These are phyloP conservation scores for Pseudocercospora fuligena DNA, from an alignment of 2,329 filamentous ascomycete species.

Conservation along the genomic window DNA sequence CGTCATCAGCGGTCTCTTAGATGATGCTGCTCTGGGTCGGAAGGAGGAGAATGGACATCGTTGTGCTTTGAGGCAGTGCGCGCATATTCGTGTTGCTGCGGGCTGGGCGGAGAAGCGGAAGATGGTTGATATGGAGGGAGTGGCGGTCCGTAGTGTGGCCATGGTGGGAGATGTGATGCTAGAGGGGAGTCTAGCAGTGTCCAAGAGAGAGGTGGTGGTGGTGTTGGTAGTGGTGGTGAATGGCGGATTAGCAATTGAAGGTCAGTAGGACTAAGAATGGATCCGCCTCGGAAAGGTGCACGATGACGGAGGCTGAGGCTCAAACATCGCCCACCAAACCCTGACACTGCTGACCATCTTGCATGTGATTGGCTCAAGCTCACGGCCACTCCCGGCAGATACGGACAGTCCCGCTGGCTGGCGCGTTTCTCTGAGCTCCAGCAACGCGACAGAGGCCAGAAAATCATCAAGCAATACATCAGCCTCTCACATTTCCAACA, in stretches of 20 bases:
- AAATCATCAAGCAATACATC: background rate
- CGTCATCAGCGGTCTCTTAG: slow-evolving; percentile 67
- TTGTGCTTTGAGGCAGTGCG: slow-evolving; percentile 48
- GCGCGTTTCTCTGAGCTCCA: background rate
- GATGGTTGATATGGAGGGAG: slow-evolving; percentile 39
- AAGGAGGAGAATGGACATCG: slow-evolving; percentile 52
- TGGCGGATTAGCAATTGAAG: background rate
- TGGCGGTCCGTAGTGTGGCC: slow-evolving; percentile 37
- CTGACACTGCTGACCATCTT: background rate
- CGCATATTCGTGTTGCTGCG: slow-evolving; percentile 41
- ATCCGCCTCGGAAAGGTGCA: slow-evolving; percentile 1
- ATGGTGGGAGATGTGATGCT: slow-evolving; percentile 26
- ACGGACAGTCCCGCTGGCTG: too few relatives aligned
- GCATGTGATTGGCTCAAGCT: background rate
- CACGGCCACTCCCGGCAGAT: too few relatives aligned
- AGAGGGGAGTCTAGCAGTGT: slow-evolving; percentile 1
- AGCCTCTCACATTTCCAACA: background rate
- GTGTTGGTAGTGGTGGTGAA: slow-evolving; percentile 1
- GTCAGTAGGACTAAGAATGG: background rate
- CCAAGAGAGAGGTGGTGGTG: background rate
- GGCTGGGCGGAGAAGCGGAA: slow-evolving; percentile 44
- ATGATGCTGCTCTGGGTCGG: slow-evolving; percentile 50
- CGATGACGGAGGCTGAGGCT: background rate
- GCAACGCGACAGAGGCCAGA: background rate
- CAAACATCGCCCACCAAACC: background rate